phyloP scores from a whole-genome alignment of 306 rosid genomes.

The Cucurbita maxima region DNA sequence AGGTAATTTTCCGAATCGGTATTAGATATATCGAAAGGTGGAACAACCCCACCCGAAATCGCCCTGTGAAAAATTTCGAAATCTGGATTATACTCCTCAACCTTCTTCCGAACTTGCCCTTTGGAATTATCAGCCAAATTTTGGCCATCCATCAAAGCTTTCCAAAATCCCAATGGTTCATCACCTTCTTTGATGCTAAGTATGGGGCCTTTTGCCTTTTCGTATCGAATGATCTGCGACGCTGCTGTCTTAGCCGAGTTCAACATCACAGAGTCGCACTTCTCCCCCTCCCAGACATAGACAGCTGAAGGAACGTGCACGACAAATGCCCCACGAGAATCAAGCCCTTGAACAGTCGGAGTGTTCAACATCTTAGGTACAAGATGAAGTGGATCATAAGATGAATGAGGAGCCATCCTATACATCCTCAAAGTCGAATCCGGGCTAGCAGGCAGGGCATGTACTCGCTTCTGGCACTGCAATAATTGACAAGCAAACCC shows the following conservation, averaged over 20 bases:
- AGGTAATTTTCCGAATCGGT: slow-evolving; percentile 66
- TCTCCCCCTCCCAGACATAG: slow-evolving; percentile 66
- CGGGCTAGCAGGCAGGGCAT: slow-evolving; percentile 70
- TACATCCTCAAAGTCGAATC: slow-evolving; percentile 66
- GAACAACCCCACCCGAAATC: slow-evolving; percentile 83
- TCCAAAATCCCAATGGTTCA: slow-evolving; percentile 73
- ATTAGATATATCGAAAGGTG: slow-evolving; percentile 47
- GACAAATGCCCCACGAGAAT: slow-evolving; percentile 87
- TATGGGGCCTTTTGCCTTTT: slow-evolving; percentile 47
- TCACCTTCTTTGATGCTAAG: slow-evolving; percentile 39
- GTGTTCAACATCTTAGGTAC: slow-evolving; percentile 58
- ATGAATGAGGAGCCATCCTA: slow-evolving; percentile 86
- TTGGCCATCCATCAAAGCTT: slow-evolving; percentile 36
- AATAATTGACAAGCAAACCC: slow-evolving; percentile 82
- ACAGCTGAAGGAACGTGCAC: slow-evolving; percentile 72
- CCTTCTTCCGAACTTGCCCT: slow-evolving; percentile 23
- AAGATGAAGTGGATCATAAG: slow-evolving; percentile 83
- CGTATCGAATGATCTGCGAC: slow-evolving; percentile 62
- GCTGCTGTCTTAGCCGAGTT: slow-evolving; percentile 56
- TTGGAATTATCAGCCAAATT: slow-evolving; percentile 11
- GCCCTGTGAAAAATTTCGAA: slow-evolving; percentile 73
- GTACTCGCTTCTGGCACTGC: slow-evolving; percentile 95
- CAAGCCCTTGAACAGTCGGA: slow-evolving; percentile 49
- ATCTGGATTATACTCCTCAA: slow-evolving; percentile 61
- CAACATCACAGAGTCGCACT: slow-evolving; percentile 35